These are phyloP conservation scores for Incumbomyces lentus DNA, from an alignment of 2,329 filamentous ascomycete genomes.

Conservation along the genomic window DNA sequence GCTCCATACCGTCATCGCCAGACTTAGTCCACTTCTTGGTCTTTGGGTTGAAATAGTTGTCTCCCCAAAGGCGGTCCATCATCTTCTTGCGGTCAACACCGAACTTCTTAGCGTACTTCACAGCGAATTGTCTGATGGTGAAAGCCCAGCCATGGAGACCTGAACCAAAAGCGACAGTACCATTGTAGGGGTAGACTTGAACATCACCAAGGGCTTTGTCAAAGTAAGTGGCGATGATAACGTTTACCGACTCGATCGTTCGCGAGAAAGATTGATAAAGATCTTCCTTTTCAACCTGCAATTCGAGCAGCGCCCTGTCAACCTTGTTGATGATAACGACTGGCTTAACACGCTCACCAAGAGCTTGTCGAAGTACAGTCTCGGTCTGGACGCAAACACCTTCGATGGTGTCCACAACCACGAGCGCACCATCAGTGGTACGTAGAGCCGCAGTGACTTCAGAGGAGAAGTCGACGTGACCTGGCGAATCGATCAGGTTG, in stretches of 20 bases:
- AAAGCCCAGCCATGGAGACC: slow-evolving; percentile 99
- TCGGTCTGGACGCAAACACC: slow-evolving; percentile 99
- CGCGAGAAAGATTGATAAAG: slow-evolving; percentile 99
- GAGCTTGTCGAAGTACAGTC: slow-evolving; percentile 97
- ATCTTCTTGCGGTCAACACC: slow-evolving; percentile 99
- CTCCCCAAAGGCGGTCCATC: slow-evolving; percentile 99
- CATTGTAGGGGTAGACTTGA: slow-evolving; percentile 96
- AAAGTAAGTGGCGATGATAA: slow-evolving; percentile 98
- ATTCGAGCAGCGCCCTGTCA: slow-evolving; percentile 96
- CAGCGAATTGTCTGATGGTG: slow-evolving; percentile 95
- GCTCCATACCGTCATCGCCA: slow-evolving; percentile 80
- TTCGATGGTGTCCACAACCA: slow-evolving; percentile 99
- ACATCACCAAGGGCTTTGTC: slow-evolving; percentile 96
- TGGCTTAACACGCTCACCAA: slow-evolving; percentile 99
- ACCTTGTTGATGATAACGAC: slow-evolving; percentile 99
- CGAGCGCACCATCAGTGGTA: slow-evolving; percentile 98
- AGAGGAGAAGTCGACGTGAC: slow-evolving; percentile 99
- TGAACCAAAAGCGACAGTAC: slow-evolving; percentile 97
- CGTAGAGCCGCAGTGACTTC: slow-evolving; percentile 98
- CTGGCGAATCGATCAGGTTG: slow-evolving; percentile 99
- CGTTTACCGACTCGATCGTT: slow-evolving; percentile 99
- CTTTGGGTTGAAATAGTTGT: slow-evolving; percentile 99
- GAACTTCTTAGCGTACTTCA: slow-evolving; percentile 98
- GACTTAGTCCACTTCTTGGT: slow-evolving; percentile 99
- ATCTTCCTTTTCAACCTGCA: slow-evolving; percentile 97